phyloP scores from a whole-genome alignment of 148 eudicot species.

The Rhododendron griersonianum region DNA sequence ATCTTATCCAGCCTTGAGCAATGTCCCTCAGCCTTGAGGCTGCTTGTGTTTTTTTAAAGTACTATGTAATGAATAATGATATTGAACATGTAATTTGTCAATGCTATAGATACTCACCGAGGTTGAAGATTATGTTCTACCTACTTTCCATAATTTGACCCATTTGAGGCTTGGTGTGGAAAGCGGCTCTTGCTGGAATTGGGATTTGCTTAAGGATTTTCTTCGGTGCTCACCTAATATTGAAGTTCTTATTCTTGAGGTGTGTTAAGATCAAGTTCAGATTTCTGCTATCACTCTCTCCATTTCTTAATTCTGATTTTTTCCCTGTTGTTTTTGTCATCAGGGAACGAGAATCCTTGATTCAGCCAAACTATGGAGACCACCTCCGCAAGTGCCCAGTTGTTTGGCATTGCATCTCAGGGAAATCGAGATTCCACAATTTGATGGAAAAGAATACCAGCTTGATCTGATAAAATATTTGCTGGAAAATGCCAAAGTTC shows the following conservation, averaged over 20 bases:
- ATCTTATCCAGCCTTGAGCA: no score
- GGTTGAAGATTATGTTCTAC: not conserved
- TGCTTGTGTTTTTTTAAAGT: not conserved
- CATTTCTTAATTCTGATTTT: not conserved
- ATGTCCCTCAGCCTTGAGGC: not conserved
- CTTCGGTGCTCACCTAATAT: slow-evolving; percentile 2
- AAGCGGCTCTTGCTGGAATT: not conserved
- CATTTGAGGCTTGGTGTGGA: not conserved
- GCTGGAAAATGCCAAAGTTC: not conserved
- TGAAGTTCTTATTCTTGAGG: not conserved
- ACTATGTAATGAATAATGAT: not conserved
- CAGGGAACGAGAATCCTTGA: not conserved
- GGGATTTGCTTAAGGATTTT: not conserved
- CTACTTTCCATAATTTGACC: not conserved
- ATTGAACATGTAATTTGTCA: not conserved
- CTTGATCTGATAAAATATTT: not conserved
- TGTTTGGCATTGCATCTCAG: not conserved
- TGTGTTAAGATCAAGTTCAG: not conserved
- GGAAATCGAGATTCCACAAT: not conserved
- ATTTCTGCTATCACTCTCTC: not conserved
- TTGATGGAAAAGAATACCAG: not conserved
- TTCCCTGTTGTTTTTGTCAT: not conserved
- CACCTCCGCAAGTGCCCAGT: not conserved
- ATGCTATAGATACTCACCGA: not conserved
- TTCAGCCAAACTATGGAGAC: not conserved